Percentiles rank a stretch among this genome's conserved stretches.
Evolutionary conservation across 2,329 filamentous ascomycete genomes (phyloP).

Genomic region (Aspergillus pseudotamarii): DNA sequence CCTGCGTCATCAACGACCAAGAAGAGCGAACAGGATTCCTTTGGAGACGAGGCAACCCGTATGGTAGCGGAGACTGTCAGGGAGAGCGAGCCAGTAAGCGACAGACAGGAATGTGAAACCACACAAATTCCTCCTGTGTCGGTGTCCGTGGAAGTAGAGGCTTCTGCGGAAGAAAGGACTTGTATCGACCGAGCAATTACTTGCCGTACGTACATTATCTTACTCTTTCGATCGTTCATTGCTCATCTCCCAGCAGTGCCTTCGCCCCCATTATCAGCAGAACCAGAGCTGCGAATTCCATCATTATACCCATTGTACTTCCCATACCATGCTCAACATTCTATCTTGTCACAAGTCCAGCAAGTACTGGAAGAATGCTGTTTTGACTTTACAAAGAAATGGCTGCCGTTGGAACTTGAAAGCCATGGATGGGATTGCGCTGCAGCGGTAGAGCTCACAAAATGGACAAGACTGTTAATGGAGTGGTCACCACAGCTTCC

Average conservation of each 20-base stretch:
- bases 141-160: not conserved
- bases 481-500: not conserved
- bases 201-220: not conserved
- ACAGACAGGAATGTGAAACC: not conserved
- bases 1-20: not conserved
- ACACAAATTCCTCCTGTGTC: not conserved
- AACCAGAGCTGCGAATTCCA: not conserved
- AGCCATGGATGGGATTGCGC: conserved; percentile 4
- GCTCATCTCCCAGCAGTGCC: not conserved
- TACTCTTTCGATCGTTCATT: not conserved
- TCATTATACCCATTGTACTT: not conserved
- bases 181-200: not conserved
- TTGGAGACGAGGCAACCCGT: not conserved
- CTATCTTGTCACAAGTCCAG: not conserved
- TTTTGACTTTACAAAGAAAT: conserved; percentile 5
- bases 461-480: not conserved
- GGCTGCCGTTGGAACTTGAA: not conserved
- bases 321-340: conserved; percentile 11
- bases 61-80: not conserved
- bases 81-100: not conserved
- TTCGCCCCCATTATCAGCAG: not conserved
- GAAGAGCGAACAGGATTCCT: not conserved
- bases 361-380: conserved; percentile 5
- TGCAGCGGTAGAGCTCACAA: conserved; percentile 8
- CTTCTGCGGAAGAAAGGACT: not conserved